These are phyloP conservation scores for Fusarium sp. DNA, from an alignment of 2,329 filamentous ascomycete genomes.

Conservation along the genomic window DNA sequence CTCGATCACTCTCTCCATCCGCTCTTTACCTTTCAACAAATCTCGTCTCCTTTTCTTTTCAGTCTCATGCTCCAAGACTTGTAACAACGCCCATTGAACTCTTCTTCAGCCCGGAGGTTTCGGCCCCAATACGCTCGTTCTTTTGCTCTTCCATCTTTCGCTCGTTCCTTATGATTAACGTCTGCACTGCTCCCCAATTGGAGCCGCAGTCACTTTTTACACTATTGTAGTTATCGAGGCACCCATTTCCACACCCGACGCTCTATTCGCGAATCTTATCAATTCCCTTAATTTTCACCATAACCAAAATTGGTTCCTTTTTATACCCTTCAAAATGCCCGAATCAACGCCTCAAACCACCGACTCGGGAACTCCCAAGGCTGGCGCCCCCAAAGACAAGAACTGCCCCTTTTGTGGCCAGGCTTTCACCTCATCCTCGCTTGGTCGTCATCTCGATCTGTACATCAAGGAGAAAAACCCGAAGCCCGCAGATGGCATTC, in stretches of 20 bases:
- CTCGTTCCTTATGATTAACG: slow-evolving; percentile 51
- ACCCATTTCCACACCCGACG: slow-evolving; percentile 14
- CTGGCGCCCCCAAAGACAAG: slow-evolving; percentile 80
- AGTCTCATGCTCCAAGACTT: slow-evolving; percentile 17
- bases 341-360: slow-evolving; percentile 52
- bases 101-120: slow-evolving; percentile 40
- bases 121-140: slow-evolving; percentile 51
- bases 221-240: slow-evolving; percentile 34
- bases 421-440: slow-evolving; percentile 91
- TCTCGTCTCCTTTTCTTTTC: slow-evolving; percentile 4
- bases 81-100: slow-evolving; percentile 20
- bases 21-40: slow-evolving; percentile 19
- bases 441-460: slow-evolving; percentile 92
- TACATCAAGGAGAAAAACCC: slow-evolving; percentile 96
- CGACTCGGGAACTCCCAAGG: slow-evolving; percentile 57
- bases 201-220: slow-evolving; percentile 45
- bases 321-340: slow-evolving; percentile 49
- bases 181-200: slow-evolving; percentile 48
- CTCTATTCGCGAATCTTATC: slow-evolving; percentile 26
- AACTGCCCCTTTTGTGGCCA: slow-evolving; percentile 90
- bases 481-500: slow-evolving; percentile 85
- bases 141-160: slow-evolving; percentile 38
- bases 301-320: slow-evolving; percentile 18
- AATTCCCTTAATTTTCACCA: slow-evolving; percentile 14
- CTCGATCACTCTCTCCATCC: slow-evolving; percentile 27